Base-by-base conservation (phyloP, 805 yeast genomes). In the Metschnikowia santaceciliae region DNA sequence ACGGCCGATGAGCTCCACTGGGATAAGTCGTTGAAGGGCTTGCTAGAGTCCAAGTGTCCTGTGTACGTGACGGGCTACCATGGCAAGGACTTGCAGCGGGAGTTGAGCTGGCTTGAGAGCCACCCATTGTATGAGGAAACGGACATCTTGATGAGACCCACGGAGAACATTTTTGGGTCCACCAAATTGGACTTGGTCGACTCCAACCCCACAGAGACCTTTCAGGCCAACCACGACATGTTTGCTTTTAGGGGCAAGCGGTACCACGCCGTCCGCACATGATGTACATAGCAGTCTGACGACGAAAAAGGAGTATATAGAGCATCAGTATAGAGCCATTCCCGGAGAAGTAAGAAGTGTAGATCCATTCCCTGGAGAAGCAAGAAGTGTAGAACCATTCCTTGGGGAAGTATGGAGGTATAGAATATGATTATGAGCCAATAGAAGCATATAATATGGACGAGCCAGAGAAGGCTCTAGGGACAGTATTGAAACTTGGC, bases 241-340 rank as follows among this genome's bases (percentile, higher is more conserved):
- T 91, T 90, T 69, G 99, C 92, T 10, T 81, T 91, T 69, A 84
- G 99, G 73, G 98, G 99, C 59, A 94, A 92, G 78, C 82, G 99
- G 66, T 94, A 94, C 72, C 97, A 91, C 62, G 96, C 97, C 39
- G 77, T 88, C 58, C 64, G 61, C 45, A 62, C 58, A 46, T 66
- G 48, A 45, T 46, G 44, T 32, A 46, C 32, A 46, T 37, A 46
- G 38, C 5, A 42, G 30, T 41, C 15, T 14, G 15, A 14, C 34
- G 19, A 17, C 22, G 6, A 19, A 35, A 36, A 36, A 36, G n/a
- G 11, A 36, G 11, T n/a, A 34, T 34, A 26, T 26, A 26, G 30
- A 26, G 30, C 30, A 26, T 26, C 30, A 26, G 30, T 26, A 26
- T 26, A 26, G 30, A 26, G 5, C 11, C 30, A 26, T 26, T 8